Percentiles rank a stretch among this genome's conserved stretches.
phyloP scores from a whole-genome alignment of 805 yeast species.

The Nakazawaea anatomiae region DNA sequence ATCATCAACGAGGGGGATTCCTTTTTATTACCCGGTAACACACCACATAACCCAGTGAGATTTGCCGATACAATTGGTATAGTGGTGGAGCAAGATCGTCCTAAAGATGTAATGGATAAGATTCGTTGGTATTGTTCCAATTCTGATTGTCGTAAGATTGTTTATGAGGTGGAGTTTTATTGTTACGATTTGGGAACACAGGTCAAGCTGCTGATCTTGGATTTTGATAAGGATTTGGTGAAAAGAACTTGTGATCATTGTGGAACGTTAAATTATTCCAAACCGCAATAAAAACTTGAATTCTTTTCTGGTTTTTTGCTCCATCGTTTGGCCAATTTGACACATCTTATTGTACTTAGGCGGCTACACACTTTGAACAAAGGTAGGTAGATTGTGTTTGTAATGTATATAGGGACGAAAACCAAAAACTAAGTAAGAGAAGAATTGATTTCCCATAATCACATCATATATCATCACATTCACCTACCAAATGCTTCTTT shows the following conservation, averaged over 20 bases:
- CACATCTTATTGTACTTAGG: no score
- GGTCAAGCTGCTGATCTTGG: conserved; percentile 73
- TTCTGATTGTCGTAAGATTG: conserved; percentile 49
- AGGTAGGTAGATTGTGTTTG: no score
- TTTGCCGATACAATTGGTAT: conserved; percentile 82
- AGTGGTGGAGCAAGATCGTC: conserved; percentile 90
- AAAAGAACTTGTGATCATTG: conserved; percentile 72
- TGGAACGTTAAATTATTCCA: conserved; percentile 67
- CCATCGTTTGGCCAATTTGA: no score
- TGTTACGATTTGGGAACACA: conserved; percentile 85
- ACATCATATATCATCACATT: background rate
- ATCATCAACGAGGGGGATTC: conserved; percentile 80
- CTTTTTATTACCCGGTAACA: conserved; percentile 77
- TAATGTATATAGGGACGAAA: background rate
- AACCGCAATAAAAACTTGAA: conserved; percentile 37
- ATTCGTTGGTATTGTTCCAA: conserved; percentile 81
- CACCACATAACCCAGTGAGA: conserved; percentile 88
- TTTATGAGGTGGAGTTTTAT: conserved; percentile 66
- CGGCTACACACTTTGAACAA: no score
- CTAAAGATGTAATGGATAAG: conserved; percentile 60
- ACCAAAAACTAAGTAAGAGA: background rate
- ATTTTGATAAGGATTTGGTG: conserved; percentile 55
- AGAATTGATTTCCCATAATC: no score
- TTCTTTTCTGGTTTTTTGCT: no score
- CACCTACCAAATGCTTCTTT: conserved; percentile 45